Evolutionary conservation across 495 filamentous ascomycete species (phyloP), one percentile per base, ranked within the genome.

Genomic region (Aspergillus coremiiformis): DNA sequence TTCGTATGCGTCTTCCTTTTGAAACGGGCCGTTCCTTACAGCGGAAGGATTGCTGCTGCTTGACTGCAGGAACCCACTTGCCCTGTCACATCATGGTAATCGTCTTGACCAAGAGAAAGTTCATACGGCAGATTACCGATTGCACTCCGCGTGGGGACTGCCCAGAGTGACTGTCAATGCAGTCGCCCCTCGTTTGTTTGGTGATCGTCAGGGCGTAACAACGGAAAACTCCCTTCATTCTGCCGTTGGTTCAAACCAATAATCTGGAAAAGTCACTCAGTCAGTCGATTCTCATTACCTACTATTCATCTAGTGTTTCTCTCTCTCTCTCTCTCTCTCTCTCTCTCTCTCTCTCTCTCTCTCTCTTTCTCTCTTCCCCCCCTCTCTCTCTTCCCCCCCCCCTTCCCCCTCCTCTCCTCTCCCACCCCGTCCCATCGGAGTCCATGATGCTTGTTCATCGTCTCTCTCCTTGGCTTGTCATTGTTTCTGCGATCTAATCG

Each of bases 191-290:
- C 57, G 52, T 57, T 55, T 32, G 45, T 47, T 49, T 47, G 47
- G 33, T 21, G 58, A 57, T 61, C 58, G 54, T 61, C 58, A 55
- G 51, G 52, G 44, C 51, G 50, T 29, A 54, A 54, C 47, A 55
- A 50, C 53, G 35, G 32, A 47, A 37, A 22, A 23, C 41, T 54
- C 47, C 29, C 47, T 53, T 42, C 17, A 41, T 41, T 41, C n/a
- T 41, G 37, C 37, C 4, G 37, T 41, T 41, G 37, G 17, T 27
- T 45, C n/a, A 17, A 11, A 19, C 37, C 17, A 41, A 41, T 41
- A 41, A 21, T 21, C 37, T 1, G n/a, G 37, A 19, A 17, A 19
- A 10, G 20, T 21, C n/a, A 6, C 14, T 29, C 17, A 19, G 29
- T 50, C 35, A 15, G 44, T 41, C 27, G 12, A 9, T 47, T 37